These are phyloP conservation scores for Paramyrothecium sp. DNA, from an alignment of 2,329 filamentous ascomycete genomes.

Conservation along the genomic window DNA sequence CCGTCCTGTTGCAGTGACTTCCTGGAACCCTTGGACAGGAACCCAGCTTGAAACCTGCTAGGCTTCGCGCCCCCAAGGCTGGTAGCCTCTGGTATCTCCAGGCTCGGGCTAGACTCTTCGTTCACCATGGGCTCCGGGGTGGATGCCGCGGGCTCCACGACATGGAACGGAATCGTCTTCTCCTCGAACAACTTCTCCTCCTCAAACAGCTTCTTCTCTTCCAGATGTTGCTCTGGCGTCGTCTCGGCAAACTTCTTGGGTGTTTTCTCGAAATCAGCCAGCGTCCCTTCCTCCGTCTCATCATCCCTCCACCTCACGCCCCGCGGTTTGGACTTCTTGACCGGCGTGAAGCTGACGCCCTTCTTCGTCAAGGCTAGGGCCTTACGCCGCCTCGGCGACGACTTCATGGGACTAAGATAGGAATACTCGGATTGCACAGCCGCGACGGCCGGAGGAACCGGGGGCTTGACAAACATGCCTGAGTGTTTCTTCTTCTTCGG, in stretches of 20 bases:
- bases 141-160: constrained; percentile 12
- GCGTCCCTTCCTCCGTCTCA: constrained; percentile 73
- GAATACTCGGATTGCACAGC: constrained; percentile 27
- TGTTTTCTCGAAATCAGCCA: constrained; percentile 91
- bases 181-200: constrained; percentile 19
- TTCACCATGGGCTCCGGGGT: constrained; percentile 16
- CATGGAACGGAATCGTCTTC: constrained; percentile 17
- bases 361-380: constrained; percentile 59
- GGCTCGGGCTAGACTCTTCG: constrained; percentile 56
- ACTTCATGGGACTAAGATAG: constrained; percentile 59
- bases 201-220: constrained; percentile 16
- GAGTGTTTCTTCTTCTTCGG: constrained; percentile 68
- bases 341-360: constrained; percentile 76
- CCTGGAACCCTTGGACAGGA: constrained; percentile 61
- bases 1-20: constrained; percentile 44
- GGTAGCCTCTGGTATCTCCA: constrained; percentile 49
- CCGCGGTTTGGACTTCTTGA: constrained; percentile 73
- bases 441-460: constrained; percentile 42
- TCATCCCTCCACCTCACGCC: constrained; percentile 93
- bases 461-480: constrained; percentile 38
- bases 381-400: constrained; percentile 80
- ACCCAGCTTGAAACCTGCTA: constrained; percentile 84
- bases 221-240: constrained; percentile 45
- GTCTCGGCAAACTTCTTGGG: constrained; percentile 64
- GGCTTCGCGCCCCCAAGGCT: constrained; percentile 46